A percentile compares a stretch with the other conserved stretches of the same genome.
These are phyloP conservation scores for Mycosphaerelloides madeirae DNA, from an alignment of 2,329 filamentous ascomycete genomes.

Conservation along the genomic window DNA sequence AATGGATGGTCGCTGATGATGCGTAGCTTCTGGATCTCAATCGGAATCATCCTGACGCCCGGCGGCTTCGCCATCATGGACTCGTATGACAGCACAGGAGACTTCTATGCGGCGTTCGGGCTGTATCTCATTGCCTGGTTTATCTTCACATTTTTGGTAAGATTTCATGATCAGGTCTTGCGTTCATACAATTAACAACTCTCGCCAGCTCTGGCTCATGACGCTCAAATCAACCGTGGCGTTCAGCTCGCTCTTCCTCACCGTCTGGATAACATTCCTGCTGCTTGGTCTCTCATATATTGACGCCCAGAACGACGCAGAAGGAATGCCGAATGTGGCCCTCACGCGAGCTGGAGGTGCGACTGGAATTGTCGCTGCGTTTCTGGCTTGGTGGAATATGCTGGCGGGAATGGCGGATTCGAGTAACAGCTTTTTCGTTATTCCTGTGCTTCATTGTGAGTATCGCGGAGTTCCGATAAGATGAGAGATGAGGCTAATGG, in stretches of 20 bases:
- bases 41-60: slow-evolving; percentile 5
- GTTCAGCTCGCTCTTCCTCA: slow-evolving; percentile 6
- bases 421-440: slow-evolving; percentile 4
- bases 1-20: too few relatives aligned
- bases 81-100: slow-evolving; percentile 2
- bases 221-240: slow-evolving; percentile 3
- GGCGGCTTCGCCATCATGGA: slow-evolving; percentile 4
- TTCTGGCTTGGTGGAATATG: slow-evolving; percentile 10
- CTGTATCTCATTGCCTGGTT: slow-evolving; percentile 7
- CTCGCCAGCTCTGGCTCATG: slow-evolving; percentile 4
- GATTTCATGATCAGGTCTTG: neutral
- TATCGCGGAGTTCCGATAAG: neutral
- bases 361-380: slow-evolving; percentile 5
- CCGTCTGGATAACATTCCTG: slow-evolving; percentile 7
- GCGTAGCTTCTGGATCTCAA: slow-evolving; percentile 7
- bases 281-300: slow-evolving; percentile 6
- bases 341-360: slow-evolving; percentile 5
- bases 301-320: slow-evolving; percentile 2
- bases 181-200: neutral
- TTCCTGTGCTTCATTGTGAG: slow-evolving; percentile 9
- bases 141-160: slow-evolving; percentile 7
- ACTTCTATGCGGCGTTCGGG: slow-evolving; percentile 8
- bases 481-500: neutral
- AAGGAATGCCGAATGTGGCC: slow-evolving; percentile 2
- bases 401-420: slow-evolving; percentile 6